Conservation (phyloP, 176 grass and related monocot genomes). For the Microstegium vimineum region DNA sequence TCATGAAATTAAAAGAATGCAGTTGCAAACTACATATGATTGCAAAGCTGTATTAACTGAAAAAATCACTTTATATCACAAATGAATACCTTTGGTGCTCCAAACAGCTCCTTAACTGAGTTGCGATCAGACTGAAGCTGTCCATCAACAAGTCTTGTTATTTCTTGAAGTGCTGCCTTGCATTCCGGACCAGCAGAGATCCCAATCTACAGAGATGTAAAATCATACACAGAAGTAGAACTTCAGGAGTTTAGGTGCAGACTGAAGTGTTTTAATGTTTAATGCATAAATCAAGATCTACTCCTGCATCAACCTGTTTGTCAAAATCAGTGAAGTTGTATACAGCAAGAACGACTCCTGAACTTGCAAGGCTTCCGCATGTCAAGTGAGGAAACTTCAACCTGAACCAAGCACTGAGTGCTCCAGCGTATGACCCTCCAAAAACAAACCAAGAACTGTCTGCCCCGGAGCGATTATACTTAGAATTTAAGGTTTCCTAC, state of each 20-base stretch:
- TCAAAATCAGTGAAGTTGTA: slow-evolving; percentile 90
- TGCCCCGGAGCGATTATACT: slow-evolving; percentile 65
- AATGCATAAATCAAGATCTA: slow-evolving; percentile 18
- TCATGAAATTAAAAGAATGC: neutral
- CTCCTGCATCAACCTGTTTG: slow-evolving; percentile 34
- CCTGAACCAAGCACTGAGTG: slow-evolving; percentile 95
- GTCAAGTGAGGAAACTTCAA: slow-evolving; percentile 95
- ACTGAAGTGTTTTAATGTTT: neutral
- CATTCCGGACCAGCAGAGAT: slow-evolving; percentile 92
- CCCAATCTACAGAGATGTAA: slow-evolving; percentile 54
- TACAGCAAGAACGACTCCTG: slow-evolving; percentile 80
- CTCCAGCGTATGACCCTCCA: slow-evolving; percentile 88
- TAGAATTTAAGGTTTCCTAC: slow-evolving; percentile 79
- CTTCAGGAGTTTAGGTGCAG: slow-evolving; percentile 23
- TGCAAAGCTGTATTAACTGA: slow-evolving; percentile 15
- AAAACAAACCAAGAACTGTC: slow-evolving; percentile 92
- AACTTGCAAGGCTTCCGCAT: slow-evolving; percentile 94
- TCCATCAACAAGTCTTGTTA: slow-evolving; percentile 67
- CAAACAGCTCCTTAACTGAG: slow-evolving; percentile 73
- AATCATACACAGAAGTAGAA: slow-evolving; percentile 16
- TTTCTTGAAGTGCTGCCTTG: slow-evolving; percentile 89
- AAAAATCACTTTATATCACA: slow-evolving; percentile 2
- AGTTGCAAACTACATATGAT: neutral
- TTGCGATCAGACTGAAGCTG: slow-evolving; percentile 52
- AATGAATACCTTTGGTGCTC: slow-evolving; percentile 49